A percentile compares a stretch with the other conserved stretches of the same genome.
These are phyloP conservation scores for Cajanus cajan DNA, from an alignment of 306 rosid genomes.

Conservation along the genomic window DNA sequence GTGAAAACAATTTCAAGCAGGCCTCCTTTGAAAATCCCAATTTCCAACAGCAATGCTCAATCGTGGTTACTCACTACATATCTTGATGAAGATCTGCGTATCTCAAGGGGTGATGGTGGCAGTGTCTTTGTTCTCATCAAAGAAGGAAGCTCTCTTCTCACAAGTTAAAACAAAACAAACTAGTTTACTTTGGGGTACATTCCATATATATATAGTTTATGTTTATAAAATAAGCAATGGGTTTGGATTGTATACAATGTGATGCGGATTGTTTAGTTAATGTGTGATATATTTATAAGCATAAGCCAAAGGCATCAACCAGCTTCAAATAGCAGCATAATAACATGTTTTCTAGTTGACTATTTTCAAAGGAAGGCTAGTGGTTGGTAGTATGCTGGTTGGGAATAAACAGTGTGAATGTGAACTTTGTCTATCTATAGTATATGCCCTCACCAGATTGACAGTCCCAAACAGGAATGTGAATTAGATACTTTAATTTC, in stretches of 20 bases:
- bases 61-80: constrained; percentile 89
- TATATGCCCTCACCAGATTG: background rate
- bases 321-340: background rate
- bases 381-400: background rate
- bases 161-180: constrained; percentile 12
- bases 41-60: constrained; percentile 55
- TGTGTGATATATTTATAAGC: background rate
- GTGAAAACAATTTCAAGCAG: constrained; percentile 67
- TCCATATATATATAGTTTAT: background rate
- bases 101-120: constrained; percentile 77
- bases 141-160: constrained; percentile 70
- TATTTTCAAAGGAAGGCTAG: background rate
- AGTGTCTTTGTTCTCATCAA: constrained; percentile 81
- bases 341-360: background rate
- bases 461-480: background rate
- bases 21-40: constrained; percentile 77
- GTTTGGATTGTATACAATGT: background rate
- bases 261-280: background rate
- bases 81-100: constrained; percentile 81
- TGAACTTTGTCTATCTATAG: background rate
- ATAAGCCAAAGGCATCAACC: background rate
- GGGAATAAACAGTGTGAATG: background rate
- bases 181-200: background rate
- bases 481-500: background rate
- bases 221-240: background rate